These are phyloP conservation scores for Fusarium sp. DNA, from an alignment of 2,329 filamentous ascomycete species.

Conservation along the genomic window DNA sequence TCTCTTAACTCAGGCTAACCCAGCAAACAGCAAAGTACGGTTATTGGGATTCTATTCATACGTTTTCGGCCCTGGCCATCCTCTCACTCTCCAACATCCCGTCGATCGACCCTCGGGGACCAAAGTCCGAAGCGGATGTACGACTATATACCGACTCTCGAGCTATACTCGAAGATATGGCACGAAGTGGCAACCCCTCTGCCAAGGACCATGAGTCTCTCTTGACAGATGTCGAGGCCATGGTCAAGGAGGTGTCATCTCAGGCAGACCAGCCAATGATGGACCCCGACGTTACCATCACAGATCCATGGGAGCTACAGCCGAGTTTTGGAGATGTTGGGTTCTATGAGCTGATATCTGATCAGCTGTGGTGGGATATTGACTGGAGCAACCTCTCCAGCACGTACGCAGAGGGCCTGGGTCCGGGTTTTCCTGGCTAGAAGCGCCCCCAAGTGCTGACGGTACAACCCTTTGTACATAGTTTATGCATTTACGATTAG, in stretches of 20 bases:
- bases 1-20: neutral
- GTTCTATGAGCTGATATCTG: constrained; percentile 6
- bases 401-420: neutral
- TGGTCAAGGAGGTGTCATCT: constrained; percentile 8
- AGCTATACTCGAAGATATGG: constrained; percentile 18
- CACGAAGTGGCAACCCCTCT: constrained; percentile 3
- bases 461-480: neutral
- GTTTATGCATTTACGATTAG: neutral
- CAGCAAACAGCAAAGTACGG: neutral
- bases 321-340: constrained; percentile 1
- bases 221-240: constrained; percentile 10
- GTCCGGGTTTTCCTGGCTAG: neutral
- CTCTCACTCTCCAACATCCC: constrained; percentile 14
- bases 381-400: constrained; percentile 11
- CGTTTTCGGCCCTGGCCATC: constrained; percentile 13
- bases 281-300: neutral
- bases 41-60: constrained; percentile 21
- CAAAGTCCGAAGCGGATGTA: neutral
- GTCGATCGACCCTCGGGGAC: neutral
- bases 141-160: constrained; percentile 9
- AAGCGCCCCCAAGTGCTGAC: too few relatives aligned
- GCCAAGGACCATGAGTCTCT: constrained; percentile 18
- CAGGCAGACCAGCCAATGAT: neutral
- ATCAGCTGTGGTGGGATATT: constrained; percentile 18
- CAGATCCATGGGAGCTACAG: constrained; percentile 2